Evolutionary conservation across 192 early-diverging fungal genomes (phyloP), one percentile per base, ranked within the genome.

Genomic region (Spinellus fusiger): DNA sequence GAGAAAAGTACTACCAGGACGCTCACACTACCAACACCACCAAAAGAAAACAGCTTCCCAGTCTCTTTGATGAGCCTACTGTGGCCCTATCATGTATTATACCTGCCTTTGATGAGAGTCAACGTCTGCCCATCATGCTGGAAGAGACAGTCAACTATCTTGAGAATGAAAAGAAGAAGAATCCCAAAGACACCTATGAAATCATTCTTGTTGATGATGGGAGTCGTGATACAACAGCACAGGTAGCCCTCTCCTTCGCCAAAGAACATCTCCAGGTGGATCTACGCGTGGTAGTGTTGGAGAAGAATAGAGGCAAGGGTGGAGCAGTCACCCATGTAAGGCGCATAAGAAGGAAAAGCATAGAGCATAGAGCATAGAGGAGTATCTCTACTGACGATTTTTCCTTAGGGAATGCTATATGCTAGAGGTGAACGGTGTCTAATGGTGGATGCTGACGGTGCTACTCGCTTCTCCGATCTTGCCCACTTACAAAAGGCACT

Each of bases 401-500:
- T n/a, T n/a, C n/a, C n/a, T n/a, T 80, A 96, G 89, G 95, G 95
- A 22, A 84, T 96, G 68, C 68, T 93, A 58, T 81, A 80, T 38
- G 77, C 90, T 10, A 71, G 87, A 23, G 96, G 94, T 18, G 74
- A 86, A 34, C 71, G 72, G 50, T 53, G 94, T 37, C 71, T 98
- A 58, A 94, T 98, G 80, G 94, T 89, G 15, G 96, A 98, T 70
- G 96, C 96, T 0, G 96, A 98, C 75, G 96, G 94, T 8, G 94
- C 96, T 1, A 94, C 94, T 0, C 79, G 75, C 37, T 98, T 98
- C 71, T 86, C 88, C 26, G 96, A 98, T 72, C 64, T 95, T 54
- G 85, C 83, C 25, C 52, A 69, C 34, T 65, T 98, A 64, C 62
- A 84, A 51, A 50, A 13, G 8, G 63, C 57, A 12, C 56, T 89